Evolutionary conservation across 768 basidiomycete genomes (phyloP).

Genomic region (Termitomyces sp.): DNA sequence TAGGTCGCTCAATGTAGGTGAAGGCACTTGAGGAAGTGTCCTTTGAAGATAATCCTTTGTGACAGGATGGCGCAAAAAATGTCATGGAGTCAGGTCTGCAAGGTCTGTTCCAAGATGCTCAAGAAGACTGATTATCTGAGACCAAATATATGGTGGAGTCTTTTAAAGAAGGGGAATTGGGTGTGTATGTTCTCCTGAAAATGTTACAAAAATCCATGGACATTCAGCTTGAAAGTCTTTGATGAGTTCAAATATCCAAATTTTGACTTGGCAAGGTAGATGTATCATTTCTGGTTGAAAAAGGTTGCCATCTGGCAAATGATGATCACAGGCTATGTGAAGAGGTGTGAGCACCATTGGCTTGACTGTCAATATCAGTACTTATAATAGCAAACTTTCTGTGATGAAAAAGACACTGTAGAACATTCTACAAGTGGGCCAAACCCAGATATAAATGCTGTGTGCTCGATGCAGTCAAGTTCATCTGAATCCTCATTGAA

Average conservation of each 20-base stretch:
- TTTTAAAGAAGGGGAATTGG: neutral
- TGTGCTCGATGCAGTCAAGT: conserved; percentile 16
- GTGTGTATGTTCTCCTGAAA: neutral
- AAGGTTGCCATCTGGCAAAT: neutral
- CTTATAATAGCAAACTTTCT: neutral
- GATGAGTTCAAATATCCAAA: neutral
- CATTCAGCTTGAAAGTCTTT: neutral
- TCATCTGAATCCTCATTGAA: conserved; percentile 18
- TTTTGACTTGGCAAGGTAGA: neutral
- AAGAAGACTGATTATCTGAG: neutral
- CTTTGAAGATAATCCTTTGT: conserved; percentile 9
- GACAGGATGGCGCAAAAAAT: conserved; percentile 19
- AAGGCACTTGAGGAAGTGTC: conserved; percentile 6
- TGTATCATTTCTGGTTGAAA: neutral
- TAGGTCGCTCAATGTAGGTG: conserved; percentile 19
- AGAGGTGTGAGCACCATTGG: too few species aligned
- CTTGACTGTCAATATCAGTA: neutral
- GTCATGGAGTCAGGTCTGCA: conserved; percentile 20
- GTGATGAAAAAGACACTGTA: neutral
- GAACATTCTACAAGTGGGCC: conserved; percentile 13
- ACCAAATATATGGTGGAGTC: neutral
- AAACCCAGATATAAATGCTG: conserved; percentile 7
- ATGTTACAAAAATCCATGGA: neutral
- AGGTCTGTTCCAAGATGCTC: neutral
- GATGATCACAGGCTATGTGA: neutral